phyloP scores from a whole-genome alignment of 495 filamentous ascomycete genomes.

The Podospora pseudopauciseta region DNA sequence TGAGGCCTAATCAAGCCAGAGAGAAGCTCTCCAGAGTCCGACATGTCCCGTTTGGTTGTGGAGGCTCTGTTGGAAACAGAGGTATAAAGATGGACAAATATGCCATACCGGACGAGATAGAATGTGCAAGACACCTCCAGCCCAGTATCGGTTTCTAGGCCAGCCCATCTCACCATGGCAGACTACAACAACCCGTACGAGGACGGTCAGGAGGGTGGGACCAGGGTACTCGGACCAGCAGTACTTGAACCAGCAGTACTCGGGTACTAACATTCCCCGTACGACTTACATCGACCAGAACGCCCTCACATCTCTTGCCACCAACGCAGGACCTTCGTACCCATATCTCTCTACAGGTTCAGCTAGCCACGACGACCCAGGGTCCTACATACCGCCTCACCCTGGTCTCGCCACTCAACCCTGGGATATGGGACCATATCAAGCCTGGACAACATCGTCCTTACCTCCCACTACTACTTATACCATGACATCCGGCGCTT shows the following conservation, averaged over 20 bases:
- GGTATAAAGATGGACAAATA: not conserved
- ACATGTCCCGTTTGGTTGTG: not conserved
- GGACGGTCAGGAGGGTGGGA: too few species aligned
- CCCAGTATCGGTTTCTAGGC: too few species aligned
- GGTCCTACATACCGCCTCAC: not conserved
- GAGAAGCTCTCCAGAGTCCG: not conserved
- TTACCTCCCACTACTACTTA: not conserved
- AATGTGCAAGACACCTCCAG: too few species aligned
- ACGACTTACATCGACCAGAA: not conserved
- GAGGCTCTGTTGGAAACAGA: not conserved
- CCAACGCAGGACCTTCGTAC: not conserved
- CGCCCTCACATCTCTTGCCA: not conserved
- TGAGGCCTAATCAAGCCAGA: not conserved
- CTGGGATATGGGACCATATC: not conserved
- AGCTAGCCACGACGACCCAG: not conserved
- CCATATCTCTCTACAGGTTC: not conserved
- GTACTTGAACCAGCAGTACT: too few species aligned
- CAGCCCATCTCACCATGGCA: too few species aligned
- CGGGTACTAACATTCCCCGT: not conserved
- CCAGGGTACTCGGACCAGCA: too few species aligned
- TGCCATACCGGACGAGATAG: too few species aligned
- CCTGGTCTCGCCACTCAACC: not conserved
- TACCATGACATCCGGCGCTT: not conserved
- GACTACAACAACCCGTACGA: too few species aligned
- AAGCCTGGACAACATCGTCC: not conserved